Evolutionary conservation across 495 filamentous ascomycete species (phyloP).

Genomic region (Letharia columbiana): DNA sequence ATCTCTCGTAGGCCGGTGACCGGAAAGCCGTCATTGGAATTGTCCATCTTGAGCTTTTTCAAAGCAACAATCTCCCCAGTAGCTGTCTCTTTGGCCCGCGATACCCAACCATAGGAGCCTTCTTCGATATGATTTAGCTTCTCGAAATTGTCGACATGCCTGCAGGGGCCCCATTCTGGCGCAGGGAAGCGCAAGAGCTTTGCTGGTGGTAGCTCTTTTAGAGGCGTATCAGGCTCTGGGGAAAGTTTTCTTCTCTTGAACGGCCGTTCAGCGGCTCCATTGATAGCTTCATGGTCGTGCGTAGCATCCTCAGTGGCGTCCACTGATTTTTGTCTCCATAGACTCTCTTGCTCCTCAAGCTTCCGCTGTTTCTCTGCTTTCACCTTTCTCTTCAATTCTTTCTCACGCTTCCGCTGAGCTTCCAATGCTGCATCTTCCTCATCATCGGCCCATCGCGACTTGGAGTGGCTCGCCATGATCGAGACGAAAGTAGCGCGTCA

Average conservation of each 20-base stretch:
- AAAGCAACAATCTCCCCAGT: constrained; percentile 86
- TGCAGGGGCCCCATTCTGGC: constrained; percentile 61
- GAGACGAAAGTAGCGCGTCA: constrained; percentile 13
- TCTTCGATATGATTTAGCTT: constrained; percentile 95
- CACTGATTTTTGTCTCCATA: constrained; percentile 28
- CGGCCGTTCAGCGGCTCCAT: constrained; percentile 23
- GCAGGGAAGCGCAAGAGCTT: constrained; percentile 63
- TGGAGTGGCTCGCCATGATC: constrained; percentile 53
- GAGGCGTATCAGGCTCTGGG: constrained; percentile 33
- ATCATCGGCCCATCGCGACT: constrained; percentile 82
- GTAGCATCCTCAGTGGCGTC: constrained; percentile 24
- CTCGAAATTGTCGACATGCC: constrained; percentile 84
- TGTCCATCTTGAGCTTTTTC: constrained; percentile 91
- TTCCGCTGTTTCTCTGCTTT: constrained; percentile 81
- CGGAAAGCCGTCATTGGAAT: constrained; percentile 74
- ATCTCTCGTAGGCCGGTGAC: constrained; percentile 92
- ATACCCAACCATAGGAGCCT: constrained; percentile 91
- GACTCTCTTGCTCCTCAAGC: constrained; percentile 49
- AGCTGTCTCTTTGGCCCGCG: constrained; percentile 66
- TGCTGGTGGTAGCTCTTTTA: constrained; percentile 23
- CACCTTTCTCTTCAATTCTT: constrained; percentile 77
- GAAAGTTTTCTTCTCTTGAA: constrained; percentile 41
- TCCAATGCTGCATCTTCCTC: constrained; percentile 65
- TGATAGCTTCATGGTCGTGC: constrained; percentile 18
- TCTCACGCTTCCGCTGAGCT: constrained; percentile 70